phyloP scores from a whole-genome alignment of 305 asterid species.

The Plantago coronopus region DNA sequence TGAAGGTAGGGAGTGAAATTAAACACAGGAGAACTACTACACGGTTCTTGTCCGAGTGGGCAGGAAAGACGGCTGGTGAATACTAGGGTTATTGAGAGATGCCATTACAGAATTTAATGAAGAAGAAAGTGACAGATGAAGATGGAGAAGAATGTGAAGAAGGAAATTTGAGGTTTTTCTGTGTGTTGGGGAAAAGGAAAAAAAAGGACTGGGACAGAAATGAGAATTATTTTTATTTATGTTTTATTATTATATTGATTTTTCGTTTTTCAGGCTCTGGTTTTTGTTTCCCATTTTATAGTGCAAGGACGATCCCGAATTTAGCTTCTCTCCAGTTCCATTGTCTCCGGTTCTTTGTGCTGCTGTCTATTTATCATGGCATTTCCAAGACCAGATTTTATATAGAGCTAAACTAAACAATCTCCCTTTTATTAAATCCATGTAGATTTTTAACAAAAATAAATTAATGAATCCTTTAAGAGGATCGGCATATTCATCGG shows the following conservation, averaged over 20 bases:
- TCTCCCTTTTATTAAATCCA: no score
- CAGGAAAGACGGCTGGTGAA: constrained; percentile 58
- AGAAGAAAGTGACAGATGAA: constrained; percentile 19
- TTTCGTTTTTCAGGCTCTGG: constrained; percentile 1
- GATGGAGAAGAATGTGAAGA: constrained; percentile 3
- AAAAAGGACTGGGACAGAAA: constrained; percentile 16
- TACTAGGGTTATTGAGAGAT: constrained; percentile 47
- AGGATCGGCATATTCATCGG: no score
- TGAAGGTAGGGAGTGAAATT: background rate
- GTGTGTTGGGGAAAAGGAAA: constrained; percentile 26
- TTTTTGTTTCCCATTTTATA: background rate
- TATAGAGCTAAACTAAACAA: no score
- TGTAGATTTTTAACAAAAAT: no score
- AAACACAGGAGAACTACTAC: constrained; percentile 10
- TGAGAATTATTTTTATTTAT: constrained; percentile 26
- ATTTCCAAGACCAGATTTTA: background rate
- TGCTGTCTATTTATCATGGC: background rate
- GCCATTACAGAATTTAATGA: constrained; percentile 38
- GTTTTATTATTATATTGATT: constrained; percentile 26
- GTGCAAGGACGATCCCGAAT: constrained; percentile 29
- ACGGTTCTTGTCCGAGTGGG: constrained; percentile 24
- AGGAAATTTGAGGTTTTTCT: constrained; percentile 23
- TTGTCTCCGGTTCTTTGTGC: constrained; percentile 25
- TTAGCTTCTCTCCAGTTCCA: constrained; percentile 17
- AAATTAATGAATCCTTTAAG: no score